phyloP scores from a whole-genome alignment of 768 basidiomycete species.

The Infundibulicybe gibba region DNA sequence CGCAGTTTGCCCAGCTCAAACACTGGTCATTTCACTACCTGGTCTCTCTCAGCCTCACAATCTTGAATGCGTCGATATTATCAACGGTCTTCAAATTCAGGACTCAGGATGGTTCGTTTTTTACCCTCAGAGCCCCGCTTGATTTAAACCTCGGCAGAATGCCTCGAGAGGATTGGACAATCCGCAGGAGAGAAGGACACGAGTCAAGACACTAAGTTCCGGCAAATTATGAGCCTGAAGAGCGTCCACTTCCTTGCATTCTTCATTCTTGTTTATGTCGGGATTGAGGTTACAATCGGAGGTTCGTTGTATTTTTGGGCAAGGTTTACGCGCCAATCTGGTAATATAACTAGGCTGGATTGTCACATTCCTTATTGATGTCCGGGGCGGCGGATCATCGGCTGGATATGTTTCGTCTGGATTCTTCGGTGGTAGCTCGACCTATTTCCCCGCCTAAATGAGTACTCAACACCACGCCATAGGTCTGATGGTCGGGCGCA shows the following conservation, averaged over 20 bases:
- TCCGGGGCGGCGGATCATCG: conserved; percentile 31
- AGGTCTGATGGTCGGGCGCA: conserved; percentile 59
- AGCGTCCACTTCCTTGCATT: conserved; percentile 61
- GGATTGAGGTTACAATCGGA: conserved; percentile 61
- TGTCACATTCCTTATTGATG: conserved; percentile 49
- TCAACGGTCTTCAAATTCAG: not conserved
- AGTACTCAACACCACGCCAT: not conserved
- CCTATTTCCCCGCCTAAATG: not conserved
- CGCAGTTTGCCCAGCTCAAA: conserved; percentile 48
- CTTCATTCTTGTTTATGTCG: conserved; percentile 66
- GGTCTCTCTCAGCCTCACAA: conserved; percentile 40
- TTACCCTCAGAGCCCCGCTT: not conserved
- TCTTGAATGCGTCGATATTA: conserved; percentile 1
- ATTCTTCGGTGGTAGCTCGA: conserved; percentile 18
- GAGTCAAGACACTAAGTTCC: conserved; percentile 32
- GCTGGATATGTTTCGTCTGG: conserved; percentile 23
- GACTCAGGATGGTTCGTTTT: not conserved
- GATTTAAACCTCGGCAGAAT: conserved; percentile 31
- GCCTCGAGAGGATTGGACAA: conserved; percentile 45
- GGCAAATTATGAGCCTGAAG: conserved; percentile 48
- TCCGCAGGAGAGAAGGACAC: conserved; percentile 25
- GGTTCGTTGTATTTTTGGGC: conserved; percentile 20
- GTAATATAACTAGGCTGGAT: conserved; percentile 53
- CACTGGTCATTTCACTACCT: conserved; percentile 61
- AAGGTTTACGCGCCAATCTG: not conserved